Conservation (phyloP, 2,329 filamentous ascomycete species). For the Gliomastix tumulicola region DNA sequence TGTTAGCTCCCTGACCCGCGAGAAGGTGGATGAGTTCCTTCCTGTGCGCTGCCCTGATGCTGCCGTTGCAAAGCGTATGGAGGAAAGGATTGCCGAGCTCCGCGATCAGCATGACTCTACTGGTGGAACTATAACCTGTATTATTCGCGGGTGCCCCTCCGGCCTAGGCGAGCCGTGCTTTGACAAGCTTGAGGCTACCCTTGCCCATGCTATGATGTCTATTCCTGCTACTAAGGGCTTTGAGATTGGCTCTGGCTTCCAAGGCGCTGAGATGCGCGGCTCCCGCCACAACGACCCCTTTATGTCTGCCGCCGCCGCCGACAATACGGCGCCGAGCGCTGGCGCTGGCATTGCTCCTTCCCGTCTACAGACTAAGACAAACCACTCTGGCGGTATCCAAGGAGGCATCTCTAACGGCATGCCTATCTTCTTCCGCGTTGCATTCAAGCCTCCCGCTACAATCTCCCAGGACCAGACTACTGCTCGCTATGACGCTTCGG, state of each 20-base stretch:
- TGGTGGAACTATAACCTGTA: slow-evolving; percentile 89
- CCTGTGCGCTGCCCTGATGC: slow-evolving; percentile 80
- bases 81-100: slow-evolving; percentile 68
- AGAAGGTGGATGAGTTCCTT: slow-evolving; percentile 74
- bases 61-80: slow-evolving; percentile 63
- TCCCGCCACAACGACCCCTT: slow-evolving; percentile 82
- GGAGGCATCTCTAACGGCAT: slow-evolving; percentile 93
- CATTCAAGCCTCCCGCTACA: slow-evolving; percentile 91
- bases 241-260: slow-evolving; percentile 90
- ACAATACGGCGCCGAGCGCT: slow-evolving; percentile 30
- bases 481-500: slow-evolving; percentile 65
- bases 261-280: slow-evolving; percentile 76
- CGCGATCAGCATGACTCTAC: slow-evolving; percentile 80
- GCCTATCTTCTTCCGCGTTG: slow-evolving; percentile 88
- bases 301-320: slow-evolving; percentile 30
- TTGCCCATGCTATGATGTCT: slow-evolving; percentile 90
- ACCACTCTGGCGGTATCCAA: slow-evolving; percentile 92
- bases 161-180: slow-evolving; percentile 92
- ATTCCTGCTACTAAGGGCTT: slow-evolving; percentile 96
- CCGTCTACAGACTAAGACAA: slow-evolving; percentile 77
- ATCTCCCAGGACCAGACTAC: slow-evolving; percentile 87
- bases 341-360: slow-evolving; percentile 42
- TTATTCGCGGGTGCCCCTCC: slow-evolving; percentile 77
- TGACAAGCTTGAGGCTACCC: slow-evolving; percentile 86
- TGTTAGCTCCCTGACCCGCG: slow-evolving; percentile 63